phyloP scores from a whole-genome alignment of 2,329 filamentous ascomycete species.

The Didymella glomerata region DNA sequence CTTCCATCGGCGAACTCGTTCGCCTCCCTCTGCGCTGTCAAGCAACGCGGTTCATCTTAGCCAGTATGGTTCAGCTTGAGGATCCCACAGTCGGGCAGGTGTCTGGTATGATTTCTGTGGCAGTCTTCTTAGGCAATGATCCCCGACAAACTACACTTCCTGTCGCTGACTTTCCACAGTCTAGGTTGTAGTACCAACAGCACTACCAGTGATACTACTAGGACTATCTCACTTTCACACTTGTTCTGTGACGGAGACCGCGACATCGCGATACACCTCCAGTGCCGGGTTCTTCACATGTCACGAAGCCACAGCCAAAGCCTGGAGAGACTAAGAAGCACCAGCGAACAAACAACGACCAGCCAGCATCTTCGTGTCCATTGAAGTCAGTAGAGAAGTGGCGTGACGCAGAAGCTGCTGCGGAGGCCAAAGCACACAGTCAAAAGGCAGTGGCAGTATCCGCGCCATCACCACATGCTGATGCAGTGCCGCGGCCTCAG shows the following conservation, averaged over 20 bases:
- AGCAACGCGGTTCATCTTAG: too few species aligned
- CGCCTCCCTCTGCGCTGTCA: background rate
- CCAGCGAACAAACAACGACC: background rate
- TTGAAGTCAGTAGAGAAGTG: too few species aligned
- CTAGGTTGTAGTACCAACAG: background rate
- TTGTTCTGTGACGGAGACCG: conserved; percentile 14
- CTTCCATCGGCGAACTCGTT: background rate
- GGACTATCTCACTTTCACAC: background rate
- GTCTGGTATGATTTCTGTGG: conserved; percentile 54
- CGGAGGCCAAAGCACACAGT: too few species aligned
- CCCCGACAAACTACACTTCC: background rate
- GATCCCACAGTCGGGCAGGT: conserved; percentile 50
- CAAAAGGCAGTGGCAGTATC: background rate
- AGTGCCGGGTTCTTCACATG: background rate
- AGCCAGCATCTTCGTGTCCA: too few species aligned
- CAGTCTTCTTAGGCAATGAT: conserved; percentile 42
- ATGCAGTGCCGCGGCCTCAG: background rate
- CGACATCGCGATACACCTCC: background rate
- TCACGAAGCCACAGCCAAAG: background rate
- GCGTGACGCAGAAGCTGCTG: too few species aligned
- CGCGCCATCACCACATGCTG: too few species aligned
- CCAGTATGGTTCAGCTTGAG: conserved; percentile 19
- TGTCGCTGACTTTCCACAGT: background rate
- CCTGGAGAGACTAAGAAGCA: background rate
- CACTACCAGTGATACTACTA: conserved; percentile 4